Base-by-base conservation (phyloP, 1,284 basidiomycete species). In the Austroboletus novae-zelandiae region DNA sequence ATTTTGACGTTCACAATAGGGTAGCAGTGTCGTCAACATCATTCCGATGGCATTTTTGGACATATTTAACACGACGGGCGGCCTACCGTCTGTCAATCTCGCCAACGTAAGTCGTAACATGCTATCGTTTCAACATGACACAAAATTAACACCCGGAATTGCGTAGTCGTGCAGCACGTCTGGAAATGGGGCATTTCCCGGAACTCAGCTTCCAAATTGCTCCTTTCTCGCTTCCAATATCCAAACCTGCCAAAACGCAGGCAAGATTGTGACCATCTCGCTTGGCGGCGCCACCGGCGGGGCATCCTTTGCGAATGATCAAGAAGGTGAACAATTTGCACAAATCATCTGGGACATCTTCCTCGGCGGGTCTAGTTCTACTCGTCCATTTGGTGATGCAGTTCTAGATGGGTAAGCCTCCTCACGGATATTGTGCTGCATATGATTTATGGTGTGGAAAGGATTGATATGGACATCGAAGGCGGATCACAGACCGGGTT, bases 391-490 rank as follows among this genome's bases (percentile, higher is more conserved):
- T 58, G 84, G 85, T 18, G 56, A 60, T 31, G 84, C 80, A 9
- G 78, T 85, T 10, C 73, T 87, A 8, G 85, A 87, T 57, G 85
- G 84, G 81, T 83, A 54, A 44, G 73, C 9, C 5, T 41, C 1
- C 1, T 34, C n/a, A 25, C 8, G 4, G 1, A 3, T 18, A 20
- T 42, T n/a, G 3, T 37, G 5, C 3, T 11, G 30, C 27, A 20
- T 3, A 5, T 37, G 11, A 20, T 44, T 58, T 10, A 62, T 25
- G 5, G 8, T 40, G 11, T 18, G 6, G 10, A 35, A 48, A 84
- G 82, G 27, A 69, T 86, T 39, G 84, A 87, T 57, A 66, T 87
- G 41, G 84, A 86, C 56, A 81, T 87, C 49, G 85, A 87, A 62
- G 79, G 81, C 20, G 84, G 84, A 25, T 59, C 68, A 3, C 73